Percentiles rank a stretch among this genome's conserved stretches.
phyloP scores from a whole-genome alignment of 176 grass and related monocot genomes.

The Eleusine indica region DNA sequence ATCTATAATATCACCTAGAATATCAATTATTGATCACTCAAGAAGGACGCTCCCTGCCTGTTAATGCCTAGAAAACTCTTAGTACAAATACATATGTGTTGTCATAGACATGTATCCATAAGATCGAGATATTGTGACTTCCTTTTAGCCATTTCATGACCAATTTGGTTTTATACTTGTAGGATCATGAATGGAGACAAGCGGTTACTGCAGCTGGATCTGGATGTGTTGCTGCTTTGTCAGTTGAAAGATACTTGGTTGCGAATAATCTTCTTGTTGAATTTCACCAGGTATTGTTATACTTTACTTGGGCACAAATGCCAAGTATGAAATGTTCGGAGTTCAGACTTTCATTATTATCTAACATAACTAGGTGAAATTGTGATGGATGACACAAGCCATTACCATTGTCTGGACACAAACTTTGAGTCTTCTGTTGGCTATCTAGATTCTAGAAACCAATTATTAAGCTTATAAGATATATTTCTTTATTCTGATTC shows the following conservation, averaged over 20 bases:
- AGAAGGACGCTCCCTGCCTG: constrained; percentile 6
- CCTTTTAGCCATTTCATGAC: not conserved
- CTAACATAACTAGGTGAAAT: not conserved
- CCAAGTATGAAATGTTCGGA: constrained; percentile 8
- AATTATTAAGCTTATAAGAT: constrained; percentile 17
- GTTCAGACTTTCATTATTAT: constrained; percentile 22
- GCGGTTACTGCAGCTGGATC: constrained; percentile 96
- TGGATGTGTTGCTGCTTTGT: constrained; percentile 95
- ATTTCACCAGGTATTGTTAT: constrained; percentile 87
- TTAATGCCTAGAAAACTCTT: constrained; percentile 2
- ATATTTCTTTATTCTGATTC: constrained; percentile 31
- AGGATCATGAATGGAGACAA: constrained; percentile 99
- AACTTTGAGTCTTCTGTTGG: not conserved
- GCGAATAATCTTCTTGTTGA: constrained; percentile 84
- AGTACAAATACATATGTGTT: constrained; percentile 15
- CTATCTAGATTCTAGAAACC: constrained; percentile 11
- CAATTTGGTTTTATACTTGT: constrained; percentile 32
- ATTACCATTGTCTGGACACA: not conserved
- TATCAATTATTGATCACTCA: constrained; percentile 13
- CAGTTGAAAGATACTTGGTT: constrained; percentile 97
- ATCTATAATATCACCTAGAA: constrained; percentile 1
- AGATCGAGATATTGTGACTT: not conserved
- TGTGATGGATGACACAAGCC: not conserved
- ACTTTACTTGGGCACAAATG: not conserved
- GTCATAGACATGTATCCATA: not conserved